Percentiles rank a stretch among this genome's conserved stretches.
These are phyloP conservation scores for Zizania latifolia DNA, from an alignment of 176 grass and related monocot genomes.

Conservation along the genomic window DNA sequence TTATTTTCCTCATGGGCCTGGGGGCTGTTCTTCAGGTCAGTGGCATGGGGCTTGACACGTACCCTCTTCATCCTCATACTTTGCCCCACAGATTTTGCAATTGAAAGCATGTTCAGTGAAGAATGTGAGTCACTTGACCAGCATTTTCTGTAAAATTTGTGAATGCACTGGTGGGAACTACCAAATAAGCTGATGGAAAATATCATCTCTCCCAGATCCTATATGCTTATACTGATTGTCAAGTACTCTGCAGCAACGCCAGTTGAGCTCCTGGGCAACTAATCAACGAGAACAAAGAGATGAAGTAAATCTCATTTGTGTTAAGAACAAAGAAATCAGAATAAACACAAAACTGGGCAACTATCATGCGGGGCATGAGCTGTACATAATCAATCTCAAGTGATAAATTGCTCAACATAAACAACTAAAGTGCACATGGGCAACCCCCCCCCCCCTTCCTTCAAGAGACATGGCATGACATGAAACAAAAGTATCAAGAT, in stretches of 20 bases:
- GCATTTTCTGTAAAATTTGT: constrained; percentile 29
- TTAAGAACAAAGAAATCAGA: neutral
- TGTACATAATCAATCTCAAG: neutral
- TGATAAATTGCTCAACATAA: neutral
- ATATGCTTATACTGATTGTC: constrained; percentile 11
- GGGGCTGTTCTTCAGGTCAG: constrained; percentile 28
- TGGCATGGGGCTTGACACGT: constrained; percentile 29
- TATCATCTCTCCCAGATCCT: constrained; percentile 24
- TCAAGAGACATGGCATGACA: too few relatives aligned
- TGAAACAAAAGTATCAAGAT: neutral
- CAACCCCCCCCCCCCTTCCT: too few relatives aligned
- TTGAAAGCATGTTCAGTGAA: constrained; percentile 13
- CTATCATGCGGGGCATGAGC: neutral
- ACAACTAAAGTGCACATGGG: neutral
- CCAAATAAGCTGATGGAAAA: constrained; percentile 23
- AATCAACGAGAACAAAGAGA: neutral
- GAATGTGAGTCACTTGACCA: neutral
- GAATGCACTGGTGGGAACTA: neutral
- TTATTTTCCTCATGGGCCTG: constrained; percentile 31
- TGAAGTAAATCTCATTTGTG: neutral
- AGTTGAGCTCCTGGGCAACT: neutral
- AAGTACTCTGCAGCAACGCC: neutral
- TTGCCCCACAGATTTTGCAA: neutral
- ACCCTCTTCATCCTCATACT: constrained; percentile 13
- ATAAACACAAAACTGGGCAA: neutral